Evolutionary conservation across 805 yeast species (phyloP), one percentile per base, ranked within the genome.

Genomic region (Candida parachauliodes): DNA sequence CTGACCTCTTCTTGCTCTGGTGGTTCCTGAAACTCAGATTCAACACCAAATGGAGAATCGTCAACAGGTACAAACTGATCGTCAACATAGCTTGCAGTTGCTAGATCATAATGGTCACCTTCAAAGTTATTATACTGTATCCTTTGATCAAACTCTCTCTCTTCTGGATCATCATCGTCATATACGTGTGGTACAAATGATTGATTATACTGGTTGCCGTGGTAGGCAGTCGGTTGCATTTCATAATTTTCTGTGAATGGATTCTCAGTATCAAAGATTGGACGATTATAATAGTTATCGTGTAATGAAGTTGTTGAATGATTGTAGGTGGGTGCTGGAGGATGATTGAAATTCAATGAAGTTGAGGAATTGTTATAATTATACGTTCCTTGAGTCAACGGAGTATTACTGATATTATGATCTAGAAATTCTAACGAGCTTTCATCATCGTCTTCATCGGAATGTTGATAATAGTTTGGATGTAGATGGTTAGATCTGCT

Each of bases 151-250:
- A 57, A 66, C 34, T 64, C 67, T 11, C 52, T 45, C 37, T 63
- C 68, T 23, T 67, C 72, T 18, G 52, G 58, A 33, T 65, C 70
- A 15, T 64, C 68, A 9, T 59, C 67, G 24, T 61, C 69, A 41
- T 68, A 64, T 11, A 59, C 65, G 46, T 66, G 61, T 11, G 72
- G 71, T 10, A 65, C 72, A 44, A 68, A 68, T n/a, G 72, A 62
- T 48, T 62, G 68, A 39, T 53, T 50, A 41, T 52, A 65, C 15
- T 26, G 22, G 9, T 32, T 33, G 11, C 29, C 20, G n/a, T 37
- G 34, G 20, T 25, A 22, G 15, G 36, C 33, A 7, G 39, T 32
- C 12, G 39, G 36, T 20, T 42, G 37, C 45, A 42, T 42, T 30
- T 42, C 45, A 32, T 42, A 42, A 27, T 21, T 32, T 28, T 40